phyloP scores from a whole-genome alignment of 805 yeast genomes.

The Schizosaccharomyces cryophilus region DNA sequence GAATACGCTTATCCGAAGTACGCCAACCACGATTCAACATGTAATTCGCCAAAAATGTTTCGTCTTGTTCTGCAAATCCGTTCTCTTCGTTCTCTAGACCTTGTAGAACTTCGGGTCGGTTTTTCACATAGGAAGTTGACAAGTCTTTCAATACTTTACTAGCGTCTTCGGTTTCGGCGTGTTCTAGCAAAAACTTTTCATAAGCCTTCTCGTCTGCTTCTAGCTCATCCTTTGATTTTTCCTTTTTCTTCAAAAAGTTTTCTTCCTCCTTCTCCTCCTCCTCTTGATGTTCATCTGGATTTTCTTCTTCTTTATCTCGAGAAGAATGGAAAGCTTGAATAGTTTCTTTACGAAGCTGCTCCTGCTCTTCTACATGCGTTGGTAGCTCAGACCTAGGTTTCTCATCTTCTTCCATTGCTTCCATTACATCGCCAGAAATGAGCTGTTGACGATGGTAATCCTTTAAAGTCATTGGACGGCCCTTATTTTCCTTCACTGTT shows the following conservation, averaged over 20 bases:
- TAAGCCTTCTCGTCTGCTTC: slow-evolving; percentile 1
- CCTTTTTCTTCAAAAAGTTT: slow-evolving; percentile 27
- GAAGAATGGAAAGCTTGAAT: slow-evolving; percentile 45
- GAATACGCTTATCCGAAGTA: slow-evolving; percentile 23
- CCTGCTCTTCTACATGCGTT: slow-evolving; percentile 52
- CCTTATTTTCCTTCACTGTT: slow-evolving; percentile 12
- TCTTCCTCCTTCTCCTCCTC: slow-evolving; percentile 19
- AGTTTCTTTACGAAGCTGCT: slow-evolving; percentile 49
- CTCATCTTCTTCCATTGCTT: slow-evolving; percentile 24
- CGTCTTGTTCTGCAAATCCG: slow-evolving; percentile 18
- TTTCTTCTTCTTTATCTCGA: not conserved
- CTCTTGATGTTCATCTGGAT: slow-evolving; percentile 19
- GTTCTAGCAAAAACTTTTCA: slow-evolving; percentile 1
- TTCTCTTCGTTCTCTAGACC: not conserved
- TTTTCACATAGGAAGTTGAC: not conserved
- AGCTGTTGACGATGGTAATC: slow-evolving; percentile 78
- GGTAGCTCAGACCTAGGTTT: slow-evolving; percentile 30
- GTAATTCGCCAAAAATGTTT: slow-evolving; percentile 51
- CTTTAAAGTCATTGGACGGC: slow-evolving; percentile 62
- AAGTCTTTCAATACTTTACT: not conserved
- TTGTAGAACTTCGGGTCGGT: not conserved
- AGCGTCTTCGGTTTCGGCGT: not conserved
- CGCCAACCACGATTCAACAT: slow-evolving; percentile 71
- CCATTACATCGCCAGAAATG: slow-evolving; percentile 25
- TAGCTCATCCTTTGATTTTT: slow-evolving; percentile 23